Evolutionary conservation across 169 alveolate species (phyloP).

Genomic region (Plasmodium fragile): DNA sequence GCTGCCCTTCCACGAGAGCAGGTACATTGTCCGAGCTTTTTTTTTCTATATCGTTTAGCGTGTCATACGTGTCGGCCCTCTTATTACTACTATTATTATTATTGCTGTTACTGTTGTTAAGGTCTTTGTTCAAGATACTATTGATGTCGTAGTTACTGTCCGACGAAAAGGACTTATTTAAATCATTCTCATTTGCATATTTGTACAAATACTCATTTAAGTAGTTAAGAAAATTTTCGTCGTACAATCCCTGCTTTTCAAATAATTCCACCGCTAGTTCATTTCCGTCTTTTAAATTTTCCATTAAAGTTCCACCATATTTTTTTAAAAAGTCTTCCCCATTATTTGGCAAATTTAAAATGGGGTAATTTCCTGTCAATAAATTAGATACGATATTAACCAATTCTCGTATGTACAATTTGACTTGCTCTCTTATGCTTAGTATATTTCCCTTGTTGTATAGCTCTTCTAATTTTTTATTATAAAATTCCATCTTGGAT

Average conservation of each 20-base stretch:
- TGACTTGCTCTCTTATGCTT: constrained; percentile 86
- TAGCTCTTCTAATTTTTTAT: constrained; percentile 78
- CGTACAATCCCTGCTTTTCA: constrained; percentile 87
- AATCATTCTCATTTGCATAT: constrained; percentile 78
- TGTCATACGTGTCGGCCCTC: constrained; percentile 36
- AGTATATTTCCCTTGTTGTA: constrained; percentile 83
- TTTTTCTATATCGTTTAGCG: constrained; percentile 26
- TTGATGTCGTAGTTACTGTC: constrained; percentile 43
- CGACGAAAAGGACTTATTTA: constrained; percentile 28
- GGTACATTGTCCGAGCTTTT: background rate
- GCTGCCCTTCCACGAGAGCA: constrained; percentile 58
- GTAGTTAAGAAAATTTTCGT: constrained; percentile 83
- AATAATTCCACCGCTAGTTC: constrained; percentile 87
- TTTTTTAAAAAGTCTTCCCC: constrained; percentile 87
- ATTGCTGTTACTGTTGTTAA: background rate
- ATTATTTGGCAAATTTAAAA: constrained; percentile 86
- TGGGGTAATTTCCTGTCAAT: constrained; percentile 90
- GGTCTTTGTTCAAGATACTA: constrained; percentile 16
- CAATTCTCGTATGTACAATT: constrained; percentile 87
- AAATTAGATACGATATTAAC: constrained; percentile 88
- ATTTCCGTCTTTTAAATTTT: constrained; percentile 90
- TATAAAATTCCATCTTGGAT: constrained; percentile 81
- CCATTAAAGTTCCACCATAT: constrained; percentile 90
- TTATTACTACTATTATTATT: constrained; percentile 22
- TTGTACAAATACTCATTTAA: constrained; percentile 77